A percentile compares a stretch with the other conserved stretches of the same genome.
These are phyloP conservation scores for Pleurotus giganteus DNA, from an alignment of 768 basidiomycete genomes.

Conservation along the genomic window DNA sequence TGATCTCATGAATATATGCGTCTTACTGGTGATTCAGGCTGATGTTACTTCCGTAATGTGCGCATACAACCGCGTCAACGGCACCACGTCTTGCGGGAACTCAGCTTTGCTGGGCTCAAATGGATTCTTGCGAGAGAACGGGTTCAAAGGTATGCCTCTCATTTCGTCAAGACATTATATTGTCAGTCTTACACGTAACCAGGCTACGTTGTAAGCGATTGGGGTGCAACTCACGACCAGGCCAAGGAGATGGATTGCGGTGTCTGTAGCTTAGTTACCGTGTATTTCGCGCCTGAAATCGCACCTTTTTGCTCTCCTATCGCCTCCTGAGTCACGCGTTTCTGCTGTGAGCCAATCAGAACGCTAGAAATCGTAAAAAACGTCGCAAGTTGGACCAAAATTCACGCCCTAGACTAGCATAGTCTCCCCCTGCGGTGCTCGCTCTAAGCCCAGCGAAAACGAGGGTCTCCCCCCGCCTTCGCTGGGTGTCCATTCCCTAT, in stretches of 20 bases:
- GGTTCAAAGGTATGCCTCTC: conserved; percentile 37
- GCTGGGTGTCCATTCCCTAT: too few species aligned
- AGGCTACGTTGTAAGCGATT: conserved; percentile 52
- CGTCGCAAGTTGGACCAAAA: too few species aligned
- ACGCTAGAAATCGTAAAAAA: too few species aligned
- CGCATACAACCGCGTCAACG: conserved; percentile 53
- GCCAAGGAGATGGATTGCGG: conserved; percentile 40
- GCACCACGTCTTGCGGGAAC: conserved; percentile 66
- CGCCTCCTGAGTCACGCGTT: conserved; percentile 39
- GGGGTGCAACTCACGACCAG: conserved; percentile 50
- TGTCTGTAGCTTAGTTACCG: too few species aligned
- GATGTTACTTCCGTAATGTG: conserved; percentile 52
- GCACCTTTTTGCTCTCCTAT: conserved; percentile 47
- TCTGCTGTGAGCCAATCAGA: too few species aligned
- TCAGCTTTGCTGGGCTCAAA: conserved; percentile 41
- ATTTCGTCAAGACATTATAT: background rate
- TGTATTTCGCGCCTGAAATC: conserved; percentile 50
- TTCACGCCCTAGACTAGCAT: too few species aligned
- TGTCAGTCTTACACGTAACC: background rate
- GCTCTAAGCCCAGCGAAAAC: too few species aligned
- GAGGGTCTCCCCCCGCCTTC: too few species aligned
- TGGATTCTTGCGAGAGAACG: conserved; percentile 35
- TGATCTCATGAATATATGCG: background rate
- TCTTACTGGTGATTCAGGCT: conserved; percentile 28
- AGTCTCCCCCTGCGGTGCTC: too few species aligned